These are phyloP conservation scores for Pharus latifolius DNA, from an alignment of 176 grass and related monocot species.

Conservation along the genomic window DNA sequence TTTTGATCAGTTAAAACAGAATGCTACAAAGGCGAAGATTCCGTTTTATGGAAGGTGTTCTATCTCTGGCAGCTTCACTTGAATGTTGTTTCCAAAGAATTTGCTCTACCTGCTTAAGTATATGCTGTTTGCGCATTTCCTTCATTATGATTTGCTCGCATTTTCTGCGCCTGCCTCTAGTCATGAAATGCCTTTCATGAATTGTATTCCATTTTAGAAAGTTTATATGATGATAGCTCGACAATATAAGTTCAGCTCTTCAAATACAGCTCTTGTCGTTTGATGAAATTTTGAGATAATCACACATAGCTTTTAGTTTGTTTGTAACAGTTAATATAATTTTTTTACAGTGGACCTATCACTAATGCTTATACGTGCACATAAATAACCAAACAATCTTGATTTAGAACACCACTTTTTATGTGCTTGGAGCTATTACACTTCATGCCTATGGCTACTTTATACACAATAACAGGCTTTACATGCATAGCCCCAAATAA, in stretches of 20 bases:
- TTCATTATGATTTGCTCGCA: neutral
- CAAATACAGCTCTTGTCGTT: neutral
- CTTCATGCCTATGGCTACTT: no score
- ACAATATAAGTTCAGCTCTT: no score
- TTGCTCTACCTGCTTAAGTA: neutral
- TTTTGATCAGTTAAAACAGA: conserved; percentile 82
- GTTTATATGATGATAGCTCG: neutral
- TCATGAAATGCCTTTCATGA: neutral
- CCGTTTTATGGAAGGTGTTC: conserved; percentile 71
- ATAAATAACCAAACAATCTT: no score
- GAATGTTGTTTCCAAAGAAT: neutral
- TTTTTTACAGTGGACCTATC: no score
- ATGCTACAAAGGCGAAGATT: conserved; percentile 82
- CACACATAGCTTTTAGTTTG: neutral
- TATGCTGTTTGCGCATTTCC: neutral
- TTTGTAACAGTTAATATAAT: neutral
- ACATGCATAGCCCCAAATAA: no score
- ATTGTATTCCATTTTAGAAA: neutral
- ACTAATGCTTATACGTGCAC: no score
- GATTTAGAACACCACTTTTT: no score
- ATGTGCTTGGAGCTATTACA: no score
- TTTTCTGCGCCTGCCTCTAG: neutral
- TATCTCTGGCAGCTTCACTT: neutral
- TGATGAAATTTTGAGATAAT: neutral
- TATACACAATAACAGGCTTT: no score